Conservation (phyloP, 352 stramenopile genomes). For the Pythium folliculosum region DNA sequence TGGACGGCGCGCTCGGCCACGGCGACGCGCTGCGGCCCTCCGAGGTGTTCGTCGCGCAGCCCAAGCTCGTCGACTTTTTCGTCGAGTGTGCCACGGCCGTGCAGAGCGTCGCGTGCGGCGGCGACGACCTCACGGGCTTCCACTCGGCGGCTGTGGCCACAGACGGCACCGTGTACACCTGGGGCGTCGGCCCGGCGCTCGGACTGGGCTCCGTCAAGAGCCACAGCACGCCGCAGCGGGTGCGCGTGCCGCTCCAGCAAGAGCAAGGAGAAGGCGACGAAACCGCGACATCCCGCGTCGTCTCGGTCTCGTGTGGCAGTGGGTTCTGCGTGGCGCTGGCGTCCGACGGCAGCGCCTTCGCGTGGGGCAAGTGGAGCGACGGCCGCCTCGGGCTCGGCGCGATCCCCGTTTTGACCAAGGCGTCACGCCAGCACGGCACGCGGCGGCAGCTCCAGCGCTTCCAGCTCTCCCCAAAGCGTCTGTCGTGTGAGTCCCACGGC, state of each 20-base stretch:
- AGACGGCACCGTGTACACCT: slow-evolving; percentile 71
- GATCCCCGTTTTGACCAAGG: slow-evolving; percentile 53
- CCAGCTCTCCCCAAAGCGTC: slow-evolving; percentile 40
- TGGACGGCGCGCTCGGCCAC: slow-evolving; percentile 59
- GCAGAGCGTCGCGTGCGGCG: slow-evolving; percentile 47
- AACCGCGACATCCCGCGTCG: too few relatives aligned
- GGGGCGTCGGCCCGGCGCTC: slow-evolving; percentile 63
- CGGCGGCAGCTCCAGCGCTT: slow-evolving; percentile 65
- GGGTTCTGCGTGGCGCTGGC: slow-evolving; percentile 80
- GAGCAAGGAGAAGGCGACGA: too few relatives aligned
- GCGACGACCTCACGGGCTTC: slow-evolving; percentile 49
- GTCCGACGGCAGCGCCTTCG: slow-evolving; percentile 55
- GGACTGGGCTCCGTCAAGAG: slow-evolving; percentile 43
- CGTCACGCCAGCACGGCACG: slow-evolving; percentile 36
- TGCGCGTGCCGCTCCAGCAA: slow-evolving; percentile 17
- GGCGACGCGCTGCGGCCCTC: slow-evolving; percentile 8
- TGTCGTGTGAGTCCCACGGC: slow-evolving; percentile 3
- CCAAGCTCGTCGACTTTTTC: slow-evolving; percentile 55
- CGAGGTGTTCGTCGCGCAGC: slow-evolving; percentile 33
- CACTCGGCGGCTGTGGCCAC: slow-evolving; percentile 72
- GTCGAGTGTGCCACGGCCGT: slow-evolving; percentile 49
- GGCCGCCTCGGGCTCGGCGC: slow-evolving; percentile 69
- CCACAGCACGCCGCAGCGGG: slow-evolving; percentile 37
- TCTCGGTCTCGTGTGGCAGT: slow-evolving; percentile 61
- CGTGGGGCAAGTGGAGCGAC: slow-evolving; percentile 81